Evolutionary conservation across 768 basidiomycete species (phyloP).

Genomic region (Amanita pallidorosea): DNA sequence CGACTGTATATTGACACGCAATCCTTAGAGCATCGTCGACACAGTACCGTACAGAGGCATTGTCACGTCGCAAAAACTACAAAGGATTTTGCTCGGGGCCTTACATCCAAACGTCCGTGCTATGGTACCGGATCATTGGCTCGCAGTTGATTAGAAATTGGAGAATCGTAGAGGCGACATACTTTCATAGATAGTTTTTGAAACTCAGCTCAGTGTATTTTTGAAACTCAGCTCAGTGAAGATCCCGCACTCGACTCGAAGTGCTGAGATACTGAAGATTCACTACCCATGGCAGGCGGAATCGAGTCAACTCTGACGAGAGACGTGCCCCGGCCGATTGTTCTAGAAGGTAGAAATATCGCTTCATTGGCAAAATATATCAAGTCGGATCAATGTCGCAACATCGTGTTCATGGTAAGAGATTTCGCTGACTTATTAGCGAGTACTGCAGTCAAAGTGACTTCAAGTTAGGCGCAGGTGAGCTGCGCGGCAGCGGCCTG

Average conservation of each 20-base stretch:
- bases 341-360: constrained; percentile 17
- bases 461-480: constrained; percentile 58
- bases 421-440: background rate
- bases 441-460: background rate
- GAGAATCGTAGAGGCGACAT: no score
- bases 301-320: background rate
- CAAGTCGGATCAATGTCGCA: constrained; percentile 54
- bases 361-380: constrained; percentile 54
- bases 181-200: no score
- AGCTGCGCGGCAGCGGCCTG: constrained; percentile 9
- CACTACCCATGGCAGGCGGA: background rate
- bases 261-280: no score
- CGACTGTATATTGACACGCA: background rate
- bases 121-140: background rate
- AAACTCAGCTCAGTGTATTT: background rate
- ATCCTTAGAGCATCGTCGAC: constrained; percentile 20
- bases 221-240: background rate
- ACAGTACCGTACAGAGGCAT: constrained; percentile 15
- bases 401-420: constrained; percentile 65
- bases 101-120: constrained; percentile 21
- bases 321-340: background rate
- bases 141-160: no score
- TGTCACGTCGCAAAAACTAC: constrained; percentile 18
- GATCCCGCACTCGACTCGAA: no score
- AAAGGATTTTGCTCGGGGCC: constrained; percentile 22